Conservation (phyloP, 768 basidiomycete genomes). For the Pleurotus tuoliensis region DNA sequence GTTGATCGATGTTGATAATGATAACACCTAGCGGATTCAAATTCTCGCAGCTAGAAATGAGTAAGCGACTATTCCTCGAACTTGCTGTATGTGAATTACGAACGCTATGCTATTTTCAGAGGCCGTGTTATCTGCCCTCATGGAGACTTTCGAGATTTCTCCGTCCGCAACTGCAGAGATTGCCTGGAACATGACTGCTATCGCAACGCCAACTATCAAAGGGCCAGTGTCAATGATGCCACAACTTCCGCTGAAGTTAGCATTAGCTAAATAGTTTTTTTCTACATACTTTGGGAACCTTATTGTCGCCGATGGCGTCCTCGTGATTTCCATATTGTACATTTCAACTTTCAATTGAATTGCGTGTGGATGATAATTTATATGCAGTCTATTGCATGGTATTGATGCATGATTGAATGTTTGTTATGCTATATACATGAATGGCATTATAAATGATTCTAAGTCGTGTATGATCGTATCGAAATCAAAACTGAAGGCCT, state of each 20-base stretch:
- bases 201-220: background rate
- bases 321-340: too few relatives aligned
- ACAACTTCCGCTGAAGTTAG: background rate
- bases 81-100: background rate
- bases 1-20: too few relatives aligned
- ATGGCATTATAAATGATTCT: too few relatives aligned
- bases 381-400: too few relatives aligned
- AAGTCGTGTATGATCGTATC: too few relatives aligned
- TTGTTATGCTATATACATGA: too few relatives aligned
- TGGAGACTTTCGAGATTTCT: background rate
- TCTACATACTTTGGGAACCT: background rate
- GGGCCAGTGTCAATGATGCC: background rate
- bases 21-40: conserved; percentile 32
- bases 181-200: background rate
- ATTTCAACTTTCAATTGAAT: too few relatives aligned
- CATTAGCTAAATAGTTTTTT: background rate
- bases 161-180: background rate
- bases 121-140: conserved; percentile 23
- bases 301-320: too few relatives aligned
- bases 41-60: conserved; percentile 41
- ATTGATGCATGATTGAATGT: too few relatives aligned
- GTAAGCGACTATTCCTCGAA: conserved; percentile 19
- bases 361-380: too few relatives aligned
- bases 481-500: too few relatives aligned
- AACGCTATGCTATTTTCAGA: conserved; percentile 16